phyloP scores from a whole-genome alignment of 2,329 filamentous ascomycete genomes.

The Beauveria sp. region DNA sequence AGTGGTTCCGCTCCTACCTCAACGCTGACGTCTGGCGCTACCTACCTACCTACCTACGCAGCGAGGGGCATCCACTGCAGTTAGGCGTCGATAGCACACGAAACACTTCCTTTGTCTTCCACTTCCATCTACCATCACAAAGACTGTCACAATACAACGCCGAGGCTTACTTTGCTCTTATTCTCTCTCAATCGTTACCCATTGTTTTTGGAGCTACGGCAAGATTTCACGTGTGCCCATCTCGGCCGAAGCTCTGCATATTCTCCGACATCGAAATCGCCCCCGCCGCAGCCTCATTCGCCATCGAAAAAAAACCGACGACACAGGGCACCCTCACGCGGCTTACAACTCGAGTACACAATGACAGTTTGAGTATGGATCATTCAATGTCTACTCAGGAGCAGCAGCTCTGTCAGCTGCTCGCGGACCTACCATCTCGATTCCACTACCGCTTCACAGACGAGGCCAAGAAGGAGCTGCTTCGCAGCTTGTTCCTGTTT shows the following conservation, averaged over 20 bases:
- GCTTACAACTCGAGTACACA: neutral
- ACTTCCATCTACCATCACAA: constrained; percentile 1
- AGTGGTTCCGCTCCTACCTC: constrained; percentile 1
- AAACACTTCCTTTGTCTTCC: neutral
- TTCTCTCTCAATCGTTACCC: neutral
- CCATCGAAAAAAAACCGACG: neutral
- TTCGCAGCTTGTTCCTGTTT: constrained; percentile 78
- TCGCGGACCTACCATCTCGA: constrained; percentile 67
- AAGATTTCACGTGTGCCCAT: neutral
- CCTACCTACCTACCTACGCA: neutral
- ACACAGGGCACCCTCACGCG: neutral
- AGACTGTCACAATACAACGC: neutral
- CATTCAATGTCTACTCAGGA: constrained; percentile 57
- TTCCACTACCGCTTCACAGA: constrained; percentile 71
- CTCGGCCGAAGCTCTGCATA: neutral
- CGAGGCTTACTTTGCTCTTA: neutral
- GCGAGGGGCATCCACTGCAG: constrained; percentile 7
- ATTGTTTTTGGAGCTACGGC: neutral
- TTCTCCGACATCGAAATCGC: neutral
- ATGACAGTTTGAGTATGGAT: constrained; percentile 37
- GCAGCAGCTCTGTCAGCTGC: constrained; percentile 73
- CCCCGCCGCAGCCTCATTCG: neutral
- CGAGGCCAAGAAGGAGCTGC: constrained; percentile 62
- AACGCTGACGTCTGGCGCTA: neutral
- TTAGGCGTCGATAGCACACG: neutral